Percentiles rank a stretch among this genome's conserved stretches.
phyloP scores from a whole-genome alignment of 2,329 filamentous ascomycete genomes.

The Incumbomyces delicatus region DNA sequence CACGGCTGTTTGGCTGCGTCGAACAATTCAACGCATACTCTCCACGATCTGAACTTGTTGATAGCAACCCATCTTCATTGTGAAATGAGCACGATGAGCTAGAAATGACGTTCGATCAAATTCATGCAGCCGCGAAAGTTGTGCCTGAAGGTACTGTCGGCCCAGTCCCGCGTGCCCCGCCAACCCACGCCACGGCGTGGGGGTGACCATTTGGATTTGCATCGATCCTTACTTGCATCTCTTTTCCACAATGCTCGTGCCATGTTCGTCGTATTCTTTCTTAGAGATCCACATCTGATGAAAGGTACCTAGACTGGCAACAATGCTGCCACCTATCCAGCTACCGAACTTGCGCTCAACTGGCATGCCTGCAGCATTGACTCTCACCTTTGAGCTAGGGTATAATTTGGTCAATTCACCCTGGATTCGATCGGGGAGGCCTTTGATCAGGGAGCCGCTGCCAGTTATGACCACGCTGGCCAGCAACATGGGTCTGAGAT shows the following conservation, averaged over 20 bases:
- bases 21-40: too few relatives aligned
- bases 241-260: constrained; percentile 83
- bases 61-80: too few relatives aligned
- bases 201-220: too few relatives aligned
- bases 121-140: too few relatives aligned
- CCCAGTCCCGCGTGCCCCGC: too few relatives aligned
- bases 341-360: constrained; percentile 84
- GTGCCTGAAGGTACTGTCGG: too few relatives aligned
- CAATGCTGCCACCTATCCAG: constrained; percentile 94
- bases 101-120: too few relatives aligned
- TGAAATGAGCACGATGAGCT: too few relatives aligned
- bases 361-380: constrained; percentile 76
- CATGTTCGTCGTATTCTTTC: constrained; percentile 97
- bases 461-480: constrained; percentile 90
- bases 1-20: too few relatives aligned
- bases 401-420: constrained; percentile 72
- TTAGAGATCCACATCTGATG: constrained; percentile 99
- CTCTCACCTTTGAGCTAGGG: constrained; percentile 75
- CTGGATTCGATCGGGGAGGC: constrained; percentile 84
- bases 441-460: constrained; percentile 75
- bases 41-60: too few relatives aligned
- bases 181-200: too few relatives aligned
- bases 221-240: constrained; percentile 68
- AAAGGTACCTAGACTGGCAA: constrained; percentile 91
- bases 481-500: constrained; percentile 72